Conservation (phyloP, 2,329 filamentous ascomycete genomes). For the Pseudogymnoascus sp. region DNA sequence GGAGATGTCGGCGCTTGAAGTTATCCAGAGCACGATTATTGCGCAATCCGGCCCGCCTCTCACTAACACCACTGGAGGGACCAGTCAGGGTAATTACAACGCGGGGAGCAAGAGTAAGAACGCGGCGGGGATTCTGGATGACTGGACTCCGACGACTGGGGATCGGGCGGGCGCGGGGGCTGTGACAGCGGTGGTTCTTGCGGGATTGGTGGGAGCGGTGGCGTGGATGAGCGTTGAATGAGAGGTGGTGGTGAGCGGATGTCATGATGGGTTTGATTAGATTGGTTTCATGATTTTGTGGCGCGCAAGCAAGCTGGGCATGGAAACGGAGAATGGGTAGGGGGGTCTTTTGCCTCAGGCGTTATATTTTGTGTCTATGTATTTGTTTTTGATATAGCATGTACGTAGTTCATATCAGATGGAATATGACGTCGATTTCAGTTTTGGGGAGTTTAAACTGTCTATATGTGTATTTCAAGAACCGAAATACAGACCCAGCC, state of each 20-base stretch:
- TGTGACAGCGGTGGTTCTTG: slow-evolving; percentile 31
- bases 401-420: not conserved
- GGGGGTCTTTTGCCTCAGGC: not conserved
- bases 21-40: slow-evolving; percentile 37
- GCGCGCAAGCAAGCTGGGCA: not conserved
- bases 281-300: not conserved
- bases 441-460: too few species aligned
- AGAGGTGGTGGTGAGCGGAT: not conserved
- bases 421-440: not conserved
- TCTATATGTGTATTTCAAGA: too few species aligned
- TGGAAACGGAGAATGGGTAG: not conserved
- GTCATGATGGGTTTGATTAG: not conserved
- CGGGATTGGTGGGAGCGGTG: slow-evolving; percentile 28
- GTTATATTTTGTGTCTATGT: too few species aligned
- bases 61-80: slow-evolving; percentile 43
- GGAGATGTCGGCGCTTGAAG: slow-evolving; percentile 49
- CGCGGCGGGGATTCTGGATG: not conserved
- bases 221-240: slow-evolving; percentile 29
- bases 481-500: not conserved
- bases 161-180: slow-evolving; percentile 35
- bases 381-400: not conserved
- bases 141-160: slow-evolving; percentile 16
- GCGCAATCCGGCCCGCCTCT: slow-evolving; percentile 31
- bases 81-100: slow-evolving; percentile 36
- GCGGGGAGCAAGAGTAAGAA: slow-evolving; percentile 11